These are phyloP conservation scores for Backusella psychrophila DNA, from an alignment of 192 early-diverging fungal genomes.

Conservation along the genomic window DNA sequence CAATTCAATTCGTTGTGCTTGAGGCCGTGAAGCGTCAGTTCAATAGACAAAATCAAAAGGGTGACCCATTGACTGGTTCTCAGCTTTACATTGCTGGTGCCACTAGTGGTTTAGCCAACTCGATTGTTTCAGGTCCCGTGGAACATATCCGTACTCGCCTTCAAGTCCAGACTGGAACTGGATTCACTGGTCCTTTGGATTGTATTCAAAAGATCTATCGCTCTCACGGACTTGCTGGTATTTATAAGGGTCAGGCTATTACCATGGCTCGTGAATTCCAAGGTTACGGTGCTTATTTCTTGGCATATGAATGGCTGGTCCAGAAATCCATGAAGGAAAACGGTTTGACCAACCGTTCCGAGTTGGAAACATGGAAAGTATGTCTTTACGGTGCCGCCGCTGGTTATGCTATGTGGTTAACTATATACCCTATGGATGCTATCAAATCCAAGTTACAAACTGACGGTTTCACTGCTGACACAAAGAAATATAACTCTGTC, in stretches of 20 bases:
- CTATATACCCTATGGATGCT: constrained; percentile 91
- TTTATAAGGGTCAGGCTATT: constrained; percentile 89
- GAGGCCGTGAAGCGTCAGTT: constrained; percentile 87
- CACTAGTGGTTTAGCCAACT: constrained; percentile 83
- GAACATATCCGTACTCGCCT: constrained; percentile 95
- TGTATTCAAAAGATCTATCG: constrained; percentile 79
- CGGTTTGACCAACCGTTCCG: constrained; percentile 56
- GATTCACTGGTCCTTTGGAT: constrained; percentile 80
- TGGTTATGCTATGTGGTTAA: constrained; percentile 73
- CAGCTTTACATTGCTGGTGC: constrained; percentile 91
- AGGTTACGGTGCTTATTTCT: constrained; percentile 93
- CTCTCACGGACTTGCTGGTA: constrained; percentile 66
- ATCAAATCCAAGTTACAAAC: constrained; percentile 96
- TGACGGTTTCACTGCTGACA: constrained; percentile 67
- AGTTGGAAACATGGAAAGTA: constrained; percentile 73
- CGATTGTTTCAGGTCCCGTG: constrained; percentile 86
- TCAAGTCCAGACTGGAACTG: constrained; percentile 81
- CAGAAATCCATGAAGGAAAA: constrained; percentile 63
- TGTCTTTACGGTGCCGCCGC: constrained; percentile 79
- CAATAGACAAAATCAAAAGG: constrained; percentile 46
- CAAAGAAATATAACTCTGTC: constrained; percentile 67
- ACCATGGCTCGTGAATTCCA: constrained; percentile 87
- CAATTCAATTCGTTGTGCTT: constrained; percentile 91
- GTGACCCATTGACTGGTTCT: constrained; percentile 55
- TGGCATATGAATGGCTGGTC: constrained; percentile 87